Base-by-base conservation (phyloP, 176 grass and related monocot species). In the Thinopyrum elongatum region DNA sequence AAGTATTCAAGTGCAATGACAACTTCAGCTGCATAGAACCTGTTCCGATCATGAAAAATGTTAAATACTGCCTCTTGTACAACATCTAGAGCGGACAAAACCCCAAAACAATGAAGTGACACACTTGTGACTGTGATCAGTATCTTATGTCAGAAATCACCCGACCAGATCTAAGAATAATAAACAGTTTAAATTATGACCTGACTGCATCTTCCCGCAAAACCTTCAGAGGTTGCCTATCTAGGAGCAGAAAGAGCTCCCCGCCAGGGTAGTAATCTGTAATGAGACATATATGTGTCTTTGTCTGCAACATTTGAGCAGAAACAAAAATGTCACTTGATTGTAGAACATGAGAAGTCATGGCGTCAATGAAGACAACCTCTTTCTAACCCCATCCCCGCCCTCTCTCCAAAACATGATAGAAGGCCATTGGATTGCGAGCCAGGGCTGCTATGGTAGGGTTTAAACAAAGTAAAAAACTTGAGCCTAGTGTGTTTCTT, bases 1-100 rank as follows among this genome's bases (percentile, higher is more conserved):
- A 98, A 90, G 58, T 98, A 98, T 76, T 98, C 95, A 28, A 98
- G 95, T 89, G 93, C 91, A 41, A 89, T 58, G 46, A 98, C 86
- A 59, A 98, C 95, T 87, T 98, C 93, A 75, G 95, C 91, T 85
- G 93, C 93, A 86, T 91, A 98, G 83, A 98, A 98, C 83, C 95
- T 98, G 79, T 36, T 71, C 26, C 12, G 41, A 86, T 53, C 38
- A 88, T 87, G 26, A 55, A 55, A 33, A 83, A 5, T 79, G 72
- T 66, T 78, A 80, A 65, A 47, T 36, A 53, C 35, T 65, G 29
- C 9, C 76, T 69, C 19, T 47, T 71, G 27, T 70, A 70, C 4
- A 65, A 66, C 28, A 80, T 55, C 12, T 74, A 41, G 57, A 22
- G 79, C 65, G 23, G 23, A 61, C 8, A 70, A 77, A 69, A 74